Evolutionary conservation across 805 yeast genomes (phyloP).

Genomic region (Teunomyces lycoperdinae): DNA sequence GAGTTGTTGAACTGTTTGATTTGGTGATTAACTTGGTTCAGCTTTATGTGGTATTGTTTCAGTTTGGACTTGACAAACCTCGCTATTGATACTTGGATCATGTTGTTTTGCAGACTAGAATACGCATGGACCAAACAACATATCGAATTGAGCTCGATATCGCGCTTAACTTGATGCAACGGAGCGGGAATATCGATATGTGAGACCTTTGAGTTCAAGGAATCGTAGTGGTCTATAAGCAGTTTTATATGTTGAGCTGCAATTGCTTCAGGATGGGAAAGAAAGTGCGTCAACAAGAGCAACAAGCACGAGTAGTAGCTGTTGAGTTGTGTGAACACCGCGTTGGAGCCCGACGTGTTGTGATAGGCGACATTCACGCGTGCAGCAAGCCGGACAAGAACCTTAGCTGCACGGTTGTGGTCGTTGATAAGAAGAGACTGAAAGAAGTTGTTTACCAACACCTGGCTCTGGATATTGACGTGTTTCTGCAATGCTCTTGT

Average conservation of each 20-base stretch:
- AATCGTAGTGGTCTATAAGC: constrained; percentile 9
- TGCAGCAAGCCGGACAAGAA: constrained; percentile 7
- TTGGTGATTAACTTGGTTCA: neutral
- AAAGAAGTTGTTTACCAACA: constrained; percentile 14
- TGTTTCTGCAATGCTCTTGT: neutral
- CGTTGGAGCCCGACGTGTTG: neutral
- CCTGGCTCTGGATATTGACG: constrained; percentile 7
- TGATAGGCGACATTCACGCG: constrained; percentile 5
- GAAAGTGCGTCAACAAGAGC: constrained; percentile 9
- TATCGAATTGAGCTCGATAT: neutral
- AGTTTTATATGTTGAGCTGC: constrained; percentile 10
- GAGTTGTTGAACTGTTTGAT: neutral
- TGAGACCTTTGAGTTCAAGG: neutral
- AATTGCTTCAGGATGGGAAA: neutral
- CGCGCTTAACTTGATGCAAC: neutral
- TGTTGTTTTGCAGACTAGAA: neutral
- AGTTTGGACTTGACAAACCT: constrained; percentile 4
- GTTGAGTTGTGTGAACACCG: constrained; percentile 3
- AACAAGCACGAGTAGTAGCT: constrained; percentile 14
- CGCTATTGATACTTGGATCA: constrained; percentile 4
- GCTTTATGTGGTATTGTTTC: constrained; percentile 4
- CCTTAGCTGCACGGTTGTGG: constrained; percentile 9
- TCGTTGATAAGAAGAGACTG: constrained; percentile 13
- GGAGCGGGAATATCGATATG: neutral
- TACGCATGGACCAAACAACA: neutral